Base-by-base conservation (phyloP, 2,329 filamentous ascomycete species). In the Colletotrichum tropicicola region DNA sequence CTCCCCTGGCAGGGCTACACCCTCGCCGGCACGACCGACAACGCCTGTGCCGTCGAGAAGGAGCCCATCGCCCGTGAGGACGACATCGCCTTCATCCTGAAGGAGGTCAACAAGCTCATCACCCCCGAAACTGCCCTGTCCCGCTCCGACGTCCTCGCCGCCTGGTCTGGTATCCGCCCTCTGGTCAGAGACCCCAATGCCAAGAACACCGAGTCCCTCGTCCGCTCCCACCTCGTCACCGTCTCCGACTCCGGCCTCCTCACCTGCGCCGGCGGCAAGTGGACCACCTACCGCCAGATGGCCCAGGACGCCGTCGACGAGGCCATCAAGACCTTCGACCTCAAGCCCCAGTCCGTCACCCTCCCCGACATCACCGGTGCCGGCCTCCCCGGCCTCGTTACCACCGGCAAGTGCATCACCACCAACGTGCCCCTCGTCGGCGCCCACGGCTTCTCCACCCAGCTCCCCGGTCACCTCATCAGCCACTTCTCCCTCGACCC, bases 201-300 rank as follows among this genome's bases (percentile, higher is more conserved):
- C 68, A 89, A 90, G 78, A 93, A 92, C 75, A 94, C 92, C 19
- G 90, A 95, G 76, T 92, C 92, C 53, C 88, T 95, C 52, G 92
- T 96, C 63, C 91, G 92, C 69, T 94, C 91, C 79, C 92, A 96
- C 74, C 85, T 96, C 54, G 87, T 95, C 70, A 91, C 91, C 54
- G 86, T 91, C 43, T 94, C 92, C 19, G 78, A 87, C 6, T 92
- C 91, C 1, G 92, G 92, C 13, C 85, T 96, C 15, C 81, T 96
- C 70, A 95, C 92, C 54, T 93, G 92, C 76, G 91, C 92, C 32
- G 92, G 92, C 70, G 92, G 92, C 67, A 96, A 95, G 80, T 95
- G 92, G 92, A 96, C 92, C 6, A 96, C 92, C 10, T 96, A 95
- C 80, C 91, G 92, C 59, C 91, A 94, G 75, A 96, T 96, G 92